Evolutionary conservation across 2,329 filamentous ascomycete species (phyloP), one percentile per base, ranked within the genome.

Genomic region (Ophiostoma triangulosporum): DNA sequence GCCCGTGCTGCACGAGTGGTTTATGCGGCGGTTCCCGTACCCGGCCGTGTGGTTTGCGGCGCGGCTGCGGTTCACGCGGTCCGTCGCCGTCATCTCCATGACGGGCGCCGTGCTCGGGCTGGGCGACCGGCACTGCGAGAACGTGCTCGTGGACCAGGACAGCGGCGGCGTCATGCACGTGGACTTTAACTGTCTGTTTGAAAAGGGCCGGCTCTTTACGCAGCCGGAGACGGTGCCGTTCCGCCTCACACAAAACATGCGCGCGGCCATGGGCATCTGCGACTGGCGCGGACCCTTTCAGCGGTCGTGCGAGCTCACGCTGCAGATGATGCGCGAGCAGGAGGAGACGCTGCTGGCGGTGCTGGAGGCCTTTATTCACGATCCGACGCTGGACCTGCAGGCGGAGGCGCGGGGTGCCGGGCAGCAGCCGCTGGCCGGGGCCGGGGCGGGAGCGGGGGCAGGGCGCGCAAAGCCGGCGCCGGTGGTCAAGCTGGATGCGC

Each of bases 61-160:
- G 9, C 81, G 93, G 7, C 75, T 97, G 45, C 80, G 83, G 48
- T 99, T 97, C 69, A 94, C 93, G 2, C 81, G 93, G 4, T 95
- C 93, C 1, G 91, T 87, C 62, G 93, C 94, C 11, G 93, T 98
- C 60, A 98, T 98, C 90, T 95, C 89, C n/a, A 98, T 99, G 80
- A 88, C 95, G 4, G 93, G 93, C 50, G 94, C 95, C 54, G 90
- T 97, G 49, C 77, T 99, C 4, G 93, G 86, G 0, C 75, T 99
- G 0, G 93, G 93, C 36, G 93, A 99, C 68, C 83, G 93, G 4
- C 93, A 99, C 69, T 91, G 91, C 55, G 93, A 98, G 68, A 99
- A 99, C 67, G 88, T 99, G 53, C 79, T 96, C 29, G 81, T 98
- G 31, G 89, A 97, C 67, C 88, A 97, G 70, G 85, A 86, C 54